Conservation (phyloP, 2,329 filamentous ascomycete genomes). For the Bimuria novae-zelandiae region DNA sequence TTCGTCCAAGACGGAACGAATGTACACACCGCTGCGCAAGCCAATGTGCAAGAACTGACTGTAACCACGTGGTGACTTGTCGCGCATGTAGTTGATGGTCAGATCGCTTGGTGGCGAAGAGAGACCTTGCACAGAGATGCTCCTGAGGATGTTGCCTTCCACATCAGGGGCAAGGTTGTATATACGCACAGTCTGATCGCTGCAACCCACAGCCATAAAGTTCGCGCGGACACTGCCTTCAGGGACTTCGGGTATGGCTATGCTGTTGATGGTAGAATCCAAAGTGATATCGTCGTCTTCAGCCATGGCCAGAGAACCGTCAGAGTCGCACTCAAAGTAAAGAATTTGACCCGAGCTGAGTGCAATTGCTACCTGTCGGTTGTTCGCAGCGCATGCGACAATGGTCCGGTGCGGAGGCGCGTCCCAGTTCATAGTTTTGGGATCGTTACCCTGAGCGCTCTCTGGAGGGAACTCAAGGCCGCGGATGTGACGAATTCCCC, state of each 20-base stretch:
- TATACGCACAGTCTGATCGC: slow-evolving; percentile 94
- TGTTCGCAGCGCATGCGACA: slow-evolving; percentile 90
- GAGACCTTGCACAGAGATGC: slow-evolving; percentile 90
- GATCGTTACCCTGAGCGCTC: slow-evolving; percentile 37
- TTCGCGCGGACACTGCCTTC: slow-evolving; percentile 87
- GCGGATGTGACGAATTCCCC: slow-evolving; percentile 89
- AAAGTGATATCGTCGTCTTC: slow-evolving; percentile 88
- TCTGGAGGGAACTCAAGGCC: slow-evolving; percentile 53
- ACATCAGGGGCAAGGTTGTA: slow-evolving; percentile 88
- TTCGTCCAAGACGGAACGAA: slow-evolving; percentile 92
- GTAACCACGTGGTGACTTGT: slow-evolving; percentile 85
- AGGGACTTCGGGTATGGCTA: slow-evolving; percentile 92
- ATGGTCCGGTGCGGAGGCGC: slow-evolving; percentile 93
- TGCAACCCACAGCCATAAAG: slow-evolving; percentile 94
- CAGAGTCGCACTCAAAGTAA: slow-evolving; percentile 95
- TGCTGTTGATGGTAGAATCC: slow-evolving; percentile 90
- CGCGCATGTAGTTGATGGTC: slow-evolving; percentile 92
- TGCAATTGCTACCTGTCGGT: slow-evolving; percentile 89
- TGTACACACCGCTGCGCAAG: slow-evolving; percentile 91
- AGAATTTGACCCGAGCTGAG: slow-evolving; percentile 96
- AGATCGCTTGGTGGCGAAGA: slow-evolving; percentile 88
- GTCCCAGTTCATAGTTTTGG: slow-evolving; percentile 88
- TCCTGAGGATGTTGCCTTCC: slow-evolving; percentile 70
- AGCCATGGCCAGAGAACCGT: slow-evolving; percentile 89
- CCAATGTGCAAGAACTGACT: slow-evolving; percentile 96